A percentile compares a stretch with the other conserved stretches of the same genome.
These are phyloP conservation scores for Spathaspora girioi DNA, from an alignment of 805 yeast genomes.

Conservation along the genomic window DNA sequence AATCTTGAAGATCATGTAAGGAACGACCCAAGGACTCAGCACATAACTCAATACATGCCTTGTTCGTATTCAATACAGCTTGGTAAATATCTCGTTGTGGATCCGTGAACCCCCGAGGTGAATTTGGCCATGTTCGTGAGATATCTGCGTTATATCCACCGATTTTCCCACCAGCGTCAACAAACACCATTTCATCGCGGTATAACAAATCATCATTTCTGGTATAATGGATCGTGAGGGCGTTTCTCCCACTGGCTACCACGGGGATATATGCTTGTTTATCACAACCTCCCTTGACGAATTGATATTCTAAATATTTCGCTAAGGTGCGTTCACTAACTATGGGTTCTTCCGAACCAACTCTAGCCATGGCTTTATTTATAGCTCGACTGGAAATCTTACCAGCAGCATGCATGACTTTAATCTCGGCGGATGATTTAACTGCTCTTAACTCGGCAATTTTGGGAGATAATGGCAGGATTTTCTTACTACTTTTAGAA, in stretches of 20 bases:
- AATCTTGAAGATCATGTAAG: conserved; percentile 71
- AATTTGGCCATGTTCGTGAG: conserved; percentile 93
- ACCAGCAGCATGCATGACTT: conserved; percentile 78
- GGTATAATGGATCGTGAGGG: conserved; percentile 90
- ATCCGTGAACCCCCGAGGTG: conserved; percentile 61
- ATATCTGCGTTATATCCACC: conserved; percentile 97
- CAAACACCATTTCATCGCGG: conserved; percentile 78
- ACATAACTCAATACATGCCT: conserved; percentile 70
- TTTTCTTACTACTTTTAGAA: conserved; percentile 22
- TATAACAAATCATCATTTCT: conserved; percentile 81
- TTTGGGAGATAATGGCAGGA: conserved; percentile 38
- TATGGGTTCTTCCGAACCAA: conserved; percentile 43
- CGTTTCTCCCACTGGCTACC: conserved; percentile 89
- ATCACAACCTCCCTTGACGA: conserved; percentile 85
- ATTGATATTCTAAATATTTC: conserved; percentile 76
- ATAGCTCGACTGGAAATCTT: conserved; percentile 79
- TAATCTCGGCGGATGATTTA: conserved; percentile 75
- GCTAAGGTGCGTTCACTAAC: conserved; percentile 74
- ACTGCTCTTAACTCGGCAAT: conserved; percentile 55
- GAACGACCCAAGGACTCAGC: conserved; percentile 49
- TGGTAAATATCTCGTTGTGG: conserved; percentile 86
- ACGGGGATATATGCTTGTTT: conserved; percentile 91
- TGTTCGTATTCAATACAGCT: conserved; percentile 82
- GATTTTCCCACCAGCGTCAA: conserved; percentile 90
- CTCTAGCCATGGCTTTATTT: conserved; percentile 72